phyloP scores from a whole-genome alignment of 192 early-diverging fungal genomes.

The Thamnidium elegans region DNA sequence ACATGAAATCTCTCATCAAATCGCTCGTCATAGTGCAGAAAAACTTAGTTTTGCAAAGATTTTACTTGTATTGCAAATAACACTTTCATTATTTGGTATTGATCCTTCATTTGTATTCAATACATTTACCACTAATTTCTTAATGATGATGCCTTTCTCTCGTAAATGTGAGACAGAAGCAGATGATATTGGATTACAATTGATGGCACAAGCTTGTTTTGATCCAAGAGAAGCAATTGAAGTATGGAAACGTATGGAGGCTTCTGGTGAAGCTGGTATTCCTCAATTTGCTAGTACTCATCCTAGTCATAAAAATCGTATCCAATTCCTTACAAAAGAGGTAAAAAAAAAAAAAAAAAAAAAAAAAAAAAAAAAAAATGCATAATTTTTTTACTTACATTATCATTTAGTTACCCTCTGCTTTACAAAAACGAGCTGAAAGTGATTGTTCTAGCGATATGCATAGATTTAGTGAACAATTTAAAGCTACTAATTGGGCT shows the following conservation, averaged over 20 bases:
- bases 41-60: slow-evolving; percentile 77
- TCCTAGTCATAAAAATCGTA: slow-evolving; percentile 70
- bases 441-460: slow-evolving; percentile 44
- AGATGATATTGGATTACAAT: slow-evolving; percentile 81
- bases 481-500: slow-evolving; percentile 20
- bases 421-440: slow-evolving; percentile 16
- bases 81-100: slow-evolving; percentile 59
- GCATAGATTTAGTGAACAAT: slow-evolving; percentile 20
- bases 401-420: slow-evolving; percentile 22
- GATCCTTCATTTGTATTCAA: slow-evolving; percentile 63
- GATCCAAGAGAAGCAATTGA: slow-evolving; percentile 74
- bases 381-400: neutral
- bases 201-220: slow-evolving; percentile 94
- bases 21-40: slow-evolving; percentile 90
- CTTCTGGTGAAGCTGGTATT: slow-evolving; percentile 30
- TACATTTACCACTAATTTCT: slow-evolving; percentile 61
- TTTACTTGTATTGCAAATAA: slow-evolving; percentile 52
- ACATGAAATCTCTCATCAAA: slow-evolving; percentile 92
- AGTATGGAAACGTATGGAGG: slow-evolving; percentile 87
- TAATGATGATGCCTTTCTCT: slow-evolving; percentile 84
- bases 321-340: slow-evolving; percentile 52
- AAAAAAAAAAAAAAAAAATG: neutral
- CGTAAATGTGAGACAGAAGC: slow-evolving; percentile 90
- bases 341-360: slow-evolving; percentile 8
- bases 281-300: slow-evolving; percentile 84